These are phyloP conservation scores for Friedmanniomyces simplex DNA, from an alignment of 495 filamentous ascomycete species.

Conservation along the genomic window DNA sequence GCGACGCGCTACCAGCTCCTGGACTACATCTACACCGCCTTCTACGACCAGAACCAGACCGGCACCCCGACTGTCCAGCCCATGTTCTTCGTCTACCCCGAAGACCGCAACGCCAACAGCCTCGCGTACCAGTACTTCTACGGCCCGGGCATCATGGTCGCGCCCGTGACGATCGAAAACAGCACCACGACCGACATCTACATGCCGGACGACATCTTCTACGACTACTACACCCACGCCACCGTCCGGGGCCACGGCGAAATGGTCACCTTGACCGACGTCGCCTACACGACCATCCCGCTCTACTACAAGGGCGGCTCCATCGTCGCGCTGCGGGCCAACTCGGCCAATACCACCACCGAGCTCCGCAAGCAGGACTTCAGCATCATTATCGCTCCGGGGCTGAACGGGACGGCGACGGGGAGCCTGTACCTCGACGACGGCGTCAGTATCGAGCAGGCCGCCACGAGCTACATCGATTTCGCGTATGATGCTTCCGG, in stretches of 20 bases:
- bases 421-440: slow-evolving; percentile 45
- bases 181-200: slow-evolving; percentile 59
- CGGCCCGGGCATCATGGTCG: slow-evolving; percentile 59
- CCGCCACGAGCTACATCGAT: slow-evolving; percentile 21
- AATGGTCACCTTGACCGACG: slow-evolving; percentile 41
- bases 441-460: slow-evolving; percentile 26
- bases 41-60: slow-evolving; percentile 52
- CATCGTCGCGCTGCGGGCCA: slow-evolving; percentile 54
- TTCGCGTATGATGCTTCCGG: slow-evolving; percentile 22
- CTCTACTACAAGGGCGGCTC: slow-evolving; percentile 61
- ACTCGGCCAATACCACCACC: slow-evolving; percentile 57
- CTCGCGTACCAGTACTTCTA: slow-evolving; percentile 66
- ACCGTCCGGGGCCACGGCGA: slow-evolving; percentile 46
- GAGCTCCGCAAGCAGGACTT: slow-evolving; percentile 57
- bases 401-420: slow-evolving; percentile 35
- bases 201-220: slow-evolving; percentile 64
- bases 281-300: slow-evolving; percentile 57
- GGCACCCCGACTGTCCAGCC: slow-evolving; percentile 60
- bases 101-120: slow-evolving; percentile 48
- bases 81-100: slow-evolving; percentile 61
- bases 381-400: slow-evolving; percentile 59
- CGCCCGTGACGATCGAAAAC: slow-evolving; percentile 56
- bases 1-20: slow-evolving; percentile 64
- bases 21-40: slow-evolving; percentile 74
- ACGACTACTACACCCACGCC: slow-evolving; percentile 61